Conservation (phyloP, 2,329 filamentous ascomycete species). For the Microcyclospora tardicrescens region DNA sequence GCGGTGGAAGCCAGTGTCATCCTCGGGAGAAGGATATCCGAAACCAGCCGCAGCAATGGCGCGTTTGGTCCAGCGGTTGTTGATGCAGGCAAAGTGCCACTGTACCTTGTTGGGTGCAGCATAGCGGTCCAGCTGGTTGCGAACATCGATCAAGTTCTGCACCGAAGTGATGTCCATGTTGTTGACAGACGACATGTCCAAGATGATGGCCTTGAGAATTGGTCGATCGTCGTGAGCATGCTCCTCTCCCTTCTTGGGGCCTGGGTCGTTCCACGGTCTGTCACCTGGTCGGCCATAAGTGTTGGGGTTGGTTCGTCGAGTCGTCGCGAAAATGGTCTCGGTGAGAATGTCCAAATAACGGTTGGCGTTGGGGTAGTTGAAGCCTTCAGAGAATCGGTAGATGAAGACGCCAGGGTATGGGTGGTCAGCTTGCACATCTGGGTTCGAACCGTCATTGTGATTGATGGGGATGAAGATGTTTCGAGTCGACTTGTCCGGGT, state of each 20-base stretch:
- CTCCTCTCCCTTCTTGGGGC: slow-evolving; percentile 47
- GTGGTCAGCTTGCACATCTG: slow-evolving; percentile 60
- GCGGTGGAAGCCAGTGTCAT: slow-evolving; percentile 42
- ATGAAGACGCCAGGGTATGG: slow-evolving; percentile 92
- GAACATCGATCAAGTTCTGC: slow-evolving; percentile 84
- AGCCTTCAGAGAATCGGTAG: slow-evolving; percentile 86
- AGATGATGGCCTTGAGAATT: slow-evolving; percentile 73
- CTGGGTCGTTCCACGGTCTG: slow-evolving; percentile 89
- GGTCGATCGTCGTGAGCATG: slow-evolving; percentile 43
- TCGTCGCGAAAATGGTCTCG: slow-evolving; percentile 39
- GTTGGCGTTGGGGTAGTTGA: slow-evolving; percentile 91
- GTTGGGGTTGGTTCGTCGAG: slow-evolving; percentile 61
- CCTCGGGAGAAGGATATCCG: slow-evolving; percentile 56
- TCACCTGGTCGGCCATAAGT: slow-evolving; percentile 50
- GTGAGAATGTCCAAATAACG: slow-evolving; percentile 64
- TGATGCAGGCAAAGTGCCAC: slow-evolving; percentile 92
- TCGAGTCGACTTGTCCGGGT: slow-evolving; percentile 43
- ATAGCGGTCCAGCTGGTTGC: slow-evolving; percentile 84
- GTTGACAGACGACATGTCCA: slow-evolving; percentile 89
- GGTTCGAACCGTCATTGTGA: slow-evolving; percentile 84
- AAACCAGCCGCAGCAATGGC: slow-evolving; percentile 80
- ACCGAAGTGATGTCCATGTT: slow-evolving; percentile 88
- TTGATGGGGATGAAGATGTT: slow-evolving; percentile 80
- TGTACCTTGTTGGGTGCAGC: slow-evolving; percentile 69
- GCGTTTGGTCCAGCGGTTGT: slow-evolving; percentile 88